Evolutionary conservation across 306 rosid species (phyloP).

Genomic region (Prunus dulcis): DNA sequence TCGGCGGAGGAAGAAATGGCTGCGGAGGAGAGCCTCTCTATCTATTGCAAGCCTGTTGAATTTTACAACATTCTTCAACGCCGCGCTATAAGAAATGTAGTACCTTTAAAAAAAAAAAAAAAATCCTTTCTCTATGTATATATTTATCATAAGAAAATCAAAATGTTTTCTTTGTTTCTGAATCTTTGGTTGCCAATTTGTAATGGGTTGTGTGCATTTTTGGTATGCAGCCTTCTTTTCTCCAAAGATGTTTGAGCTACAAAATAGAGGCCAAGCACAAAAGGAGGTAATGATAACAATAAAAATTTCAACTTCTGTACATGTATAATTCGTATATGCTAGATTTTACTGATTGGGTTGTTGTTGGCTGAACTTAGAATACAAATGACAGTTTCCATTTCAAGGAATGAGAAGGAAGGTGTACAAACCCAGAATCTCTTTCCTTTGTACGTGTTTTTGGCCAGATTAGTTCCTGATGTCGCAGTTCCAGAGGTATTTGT

Average conservation of each 20-base stretch:
- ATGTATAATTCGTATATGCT: not conserved
- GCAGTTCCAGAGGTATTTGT: slow-evolving; percentile 50
- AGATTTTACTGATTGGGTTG: slow-evolving; percentile 21
- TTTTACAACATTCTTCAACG: slow-evolving; percentile 67
- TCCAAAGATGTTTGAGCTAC: slow-evolving; percentile 76
- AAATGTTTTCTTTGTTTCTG: slow-evolving; percentile 16
- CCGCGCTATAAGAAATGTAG: slow-evolving; percentile 53
- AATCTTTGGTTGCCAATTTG: slow-evolving; percentile 11
- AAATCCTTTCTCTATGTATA: not conserved
- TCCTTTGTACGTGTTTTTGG: slow-evolving; percentile 69
- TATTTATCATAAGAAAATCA: not conserved
- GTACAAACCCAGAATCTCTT: slow-evolving; percentile 37
- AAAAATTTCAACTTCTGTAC: not conserved
- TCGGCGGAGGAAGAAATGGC: slow-evolving; percentile 62
- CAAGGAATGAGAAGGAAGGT: slow-evolving; percentile 34
- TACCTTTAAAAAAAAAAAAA: no score
- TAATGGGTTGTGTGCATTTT: slow-evolving; percentile 7
- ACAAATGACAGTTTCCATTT: slow-evolving; percentile 54
- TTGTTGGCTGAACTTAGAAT: slow-evolving; percentile 47
- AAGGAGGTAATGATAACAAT: slow-evolving; percentile 46
- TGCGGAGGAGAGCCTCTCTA: slow-evolving; percentile 65
- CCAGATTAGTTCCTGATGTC: slow-evolving; percentile 47
- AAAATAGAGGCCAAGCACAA: slow-evolving; percentile 57
- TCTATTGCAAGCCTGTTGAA: slow-evolving; percentile 79
- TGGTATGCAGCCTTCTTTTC: slow-evolving; percentile 55